phyloP scores from a whole-genome alignment of 2,329 filamentous ascomycete genomes.

The Calonectria fujianensis region DNA sequence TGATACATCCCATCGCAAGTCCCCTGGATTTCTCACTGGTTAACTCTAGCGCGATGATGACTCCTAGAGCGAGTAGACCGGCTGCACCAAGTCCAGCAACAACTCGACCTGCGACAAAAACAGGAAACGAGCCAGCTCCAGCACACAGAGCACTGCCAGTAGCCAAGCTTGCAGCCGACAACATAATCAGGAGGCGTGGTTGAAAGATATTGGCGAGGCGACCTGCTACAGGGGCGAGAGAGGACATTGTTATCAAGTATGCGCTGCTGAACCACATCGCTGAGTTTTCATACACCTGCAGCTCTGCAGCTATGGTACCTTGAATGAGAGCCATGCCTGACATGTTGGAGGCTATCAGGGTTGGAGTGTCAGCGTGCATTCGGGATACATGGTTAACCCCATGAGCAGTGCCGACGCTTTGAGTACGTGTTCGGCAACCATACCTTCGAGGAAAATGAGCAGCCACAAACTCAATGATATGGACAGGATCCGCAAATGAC shows the following conservation, averaged over 20 bases:
- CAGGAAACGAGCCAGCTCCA: slow-evolving; percentile 72
- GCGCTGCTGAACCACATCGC: slow-evolving; percentile 88
- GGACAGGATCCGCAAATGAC: slow-evolving; percentile 61
- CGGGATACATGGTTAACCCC: background rate
- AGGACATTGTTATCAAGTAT: slow-evolving; percentile 79
- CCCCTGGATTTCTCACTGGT: slow-evolving; percentile 80
- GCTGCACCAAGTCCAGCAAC: slow-evolving; percentile 82
- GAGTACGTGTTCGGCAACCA: slow-evolving; percentile 3
- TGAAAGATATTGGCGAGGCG: slow-evolving; percentile 85
- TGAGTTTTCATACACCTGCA: slow-evolving; percentile 82
- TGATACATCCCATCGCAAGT: slow-evolving; percentile 83
- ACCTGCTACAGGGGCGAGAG: slow-evolving; percentile 80
- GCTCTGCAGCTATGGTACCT: slow-evolving; percentile 83
- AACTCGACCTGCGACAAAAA: slow-evolving; percentile 81
- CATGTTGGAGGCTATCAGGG: slow-evolving; percentile 77
- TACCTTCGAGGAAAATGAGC: slow-evolving; percentile 57
- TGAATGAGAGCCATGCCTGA: slow-evolving; percentile 89
- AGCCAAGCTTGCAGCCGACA: slow-evolving; percentile 74
- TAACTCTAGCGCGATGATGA: slow-evolving; percentile 86
- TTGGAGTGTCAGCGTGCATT: slow-evolving; percentile 28
- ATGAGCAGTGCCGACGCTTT: background rate
- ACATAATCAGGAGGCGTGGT: slow-evolving; percentile 78
- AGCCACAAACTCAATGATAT: slow-evolving; percentile 63
- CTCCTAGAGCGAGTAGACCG: slow-evolving; percentile 82
- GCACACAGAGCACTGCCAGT: slow-evolving; percentile 80